Conservation (phyloP, 192 early-diverging fungal genomes). For the Dissophora globulifera region DNA sequence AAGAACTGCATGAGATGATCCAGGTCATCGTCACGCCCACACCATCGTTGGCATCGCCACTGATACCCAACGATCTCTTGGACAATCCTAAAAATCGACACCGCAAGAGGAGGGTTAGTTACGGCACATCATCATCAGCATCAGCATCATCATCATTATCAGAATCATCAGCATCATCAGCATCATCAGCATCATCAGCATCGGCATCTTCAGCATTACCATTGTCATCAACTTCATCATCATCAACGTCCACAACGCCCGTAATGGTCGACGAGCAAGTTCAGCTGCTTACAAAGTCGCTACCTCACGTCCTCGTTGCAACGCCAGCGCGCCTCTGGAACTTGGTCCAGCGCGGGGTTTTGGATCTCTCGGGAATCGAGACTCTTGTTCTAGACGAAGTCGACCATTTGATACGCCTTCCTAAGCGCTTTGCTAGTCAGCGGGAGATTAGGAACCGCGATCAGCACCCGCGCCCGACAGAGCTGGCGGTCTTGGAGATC, state of each 20-base stretch:
- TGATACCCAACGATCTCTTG: not conserved
- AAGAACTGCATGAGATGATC: constrained; percentile 28
- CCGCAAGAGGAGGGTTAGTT: not conserved
- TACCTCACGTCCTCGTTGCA: constrained; percentile 55
- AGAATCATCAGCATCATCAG: too few relatives aligned
- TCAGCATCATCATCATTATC: too few relatives aligned
- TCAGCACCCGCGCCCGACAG: constrained; percentile 57
- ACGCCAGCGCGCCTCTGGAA: constrained; percentile 54
- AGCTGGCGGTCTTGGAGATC: constrained; percentile 48
- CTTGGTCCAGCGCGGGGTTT: constrained; percentile 26
- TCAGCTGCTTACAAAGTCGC: not conserved
- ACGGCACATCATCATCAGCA: too few relatives aligned
- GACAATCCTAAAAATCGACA: not conserved
- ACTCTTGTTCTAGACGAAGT: constrained; percentile 64
- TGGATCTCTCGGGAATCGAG: constrained; percentile 47
- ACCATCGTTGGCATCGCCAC: not conserved
- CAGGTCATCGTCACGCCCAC: constrained; percentile 22
- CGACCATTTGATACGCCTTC: constrained; percentile 63
- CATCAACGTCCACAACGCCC: not conserved
- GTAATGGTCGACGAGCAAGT: constrained; percentile 17
- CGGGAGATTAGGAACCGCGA: constrained; percentile 49
- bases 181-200: too few relatives aligned
- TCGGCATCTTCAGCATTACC: too few relatives aligned
- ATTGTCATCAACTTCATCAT: too few relatives aligned
- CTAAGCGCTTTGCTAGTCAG: constrained; percentile 58